Evolutionary conservation across 352 stramenopile species (phyloP).

Genomic region (Globisporangium yorkense): DNA sequence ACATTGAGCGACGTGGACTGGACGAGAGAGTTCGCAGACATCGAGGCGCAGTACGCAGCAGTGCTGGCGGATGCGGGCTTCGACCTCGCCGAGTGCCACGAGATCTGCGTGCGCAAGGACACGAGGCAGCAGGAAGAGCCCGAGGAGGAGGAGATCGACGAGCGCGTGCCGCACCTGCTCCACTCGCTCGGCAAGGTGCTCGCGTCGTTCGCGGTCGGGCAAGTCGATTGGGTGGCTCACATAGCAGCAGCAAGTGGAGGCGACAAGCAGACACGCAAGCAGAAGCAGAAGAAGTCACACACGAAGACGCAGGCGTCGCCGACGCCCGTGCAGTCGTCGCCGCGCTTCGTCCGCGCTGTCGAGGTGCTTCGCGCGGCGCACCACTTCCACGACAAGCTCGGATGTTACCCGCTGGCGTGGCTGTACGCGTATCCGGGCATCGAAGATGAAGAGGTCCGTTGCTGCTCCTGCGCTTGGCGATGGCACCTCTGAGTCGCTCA

Average conservation of each 20-base stretch:
- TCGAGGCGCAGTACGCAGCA: constrained; percentile 36
- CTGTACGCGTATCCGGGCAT: constrained; percentile 52
- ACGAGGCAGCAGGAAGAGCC: constrained; percentile 40
- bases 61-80: constrained; percentile 40
- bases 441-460: constrained; percentile 49
- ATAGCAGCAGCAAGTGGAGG: not conserved
- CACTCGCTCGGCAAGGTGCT: constrained; percentile 15
- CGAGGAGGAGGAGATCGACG: constrained; percentile 30
- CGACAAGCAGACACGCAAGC: constrained; percentile 12
- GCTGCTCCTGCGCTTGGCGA: not conserved
- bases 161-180: constrained; percentile 19
- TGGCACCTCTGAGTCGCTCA: not conserved
- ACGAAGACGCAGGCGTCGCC: not conserved
- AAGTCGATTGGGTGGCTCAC: not conserved
- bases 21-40: constrained; percentile 32
- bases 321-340: constrained; percentile 8
- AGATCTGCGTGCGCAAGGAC: constrained; percentile 58
- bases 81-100: constrained; percentile 54
- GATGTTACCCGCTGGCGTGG: constrained; percentile 65
- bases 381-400: constrained; percentile 81
- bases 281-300: constrained; percentile 1
- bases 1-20: constrained; percentile 19
- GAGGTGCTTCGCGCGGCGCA: constrained; percentile 63
- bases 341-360: constrained; percentile 42
- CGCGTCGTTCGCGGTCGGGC: constrained; percentile 14